Evolutionary conservation across 208 protist genomes (phyloP), one percentile per base, ranked within the genome.

Genomic region (Acanthamoeba triangularis): DNA sequence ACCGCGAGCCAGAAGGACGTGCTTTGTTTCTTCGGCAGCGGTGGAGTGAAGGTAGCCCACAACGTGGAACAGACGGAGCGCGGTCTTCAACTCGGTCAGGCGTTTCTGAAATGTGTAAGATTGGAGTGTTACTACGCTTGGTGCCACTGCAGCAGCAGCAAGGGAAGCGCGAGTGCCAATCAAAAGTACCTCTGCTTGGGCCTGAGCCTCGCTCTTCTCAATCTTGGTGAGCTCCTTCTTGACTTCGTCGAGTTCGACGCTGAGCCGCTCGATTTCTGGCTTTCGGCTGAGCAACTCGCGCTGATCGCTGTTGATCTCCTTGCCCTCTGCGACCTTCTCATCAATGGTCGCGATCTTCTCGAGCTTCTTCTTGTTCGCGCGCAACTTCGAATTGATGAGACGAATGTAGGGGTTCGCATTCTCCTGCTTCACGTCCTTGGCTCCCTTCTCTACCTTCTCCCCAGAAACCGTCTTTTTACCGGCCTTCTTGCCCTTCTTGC

Each of bases 261-360:
- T 52, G 74, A 82, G n/a, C 18, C 74, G 5, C 74, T 82, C 74
- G 20, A 52, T 82, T 52, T 82, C 74, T 28, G 74, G 37, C 74
- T 82, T 82, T 10, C 74, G 74, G 74, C 74, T 82, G 23, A 82
- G 74, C 35, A 82, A 35, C 74, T 82, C 74, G 30, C 74, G 74
- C 74, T 82, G 74, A 52, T 82, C 74, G 74, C 20, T 82, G 74
- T 82, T 82, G 37, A 82, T 82, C 37, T 82, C 74, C 74, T 82
- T 82, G 74, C 74, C 74, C 14, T 82, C 74, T 10, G 74, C 74
- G 3, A 82, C 35, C 74, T 82, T 82, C 74, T 41, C 74, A 35
- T 82, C 74, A 23, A 82, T 82, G 37, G 74, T 49, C 5, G 74
- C 74, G 74, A 82, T 82, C 74, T 82, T 82, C 33, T 82, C 74